Conservation (phyloP, 179 eudicot species). For the Carnegiea gigantea region DNA sequence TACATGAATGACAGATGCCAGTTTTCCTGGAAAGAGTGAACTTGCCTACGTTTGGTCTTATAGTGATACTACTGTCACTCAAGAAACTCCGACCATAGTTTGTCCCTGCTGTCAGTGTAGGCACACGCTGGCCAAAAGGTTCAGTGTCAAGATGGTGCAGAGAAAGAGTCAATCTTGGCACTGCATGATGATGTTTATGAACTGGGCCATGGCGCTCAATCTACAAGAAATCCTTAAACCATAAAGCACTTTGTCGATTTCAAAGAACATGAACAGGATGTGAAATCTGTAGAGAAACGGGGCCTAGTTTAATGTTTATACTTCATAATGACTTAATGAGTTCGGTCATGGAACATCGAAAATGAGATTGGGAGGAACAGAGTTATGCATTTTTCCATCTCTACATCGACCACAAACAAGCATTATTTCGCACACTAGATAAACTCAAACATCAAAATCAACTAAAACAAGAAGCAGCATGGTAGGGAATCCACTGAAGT, state of each 20-base stretch:
- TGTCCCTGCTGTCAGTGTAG: constrained; percentile 29
- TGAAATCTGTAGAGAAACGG: neutral
- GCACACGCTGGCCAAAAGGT: constrained; percentile 30
- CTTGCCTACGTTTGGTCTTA: constrained; percentile 33
- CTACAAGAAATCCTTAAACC: constrained; percentile 37
- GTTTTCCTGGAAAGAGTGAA: constrained; percentile 29
- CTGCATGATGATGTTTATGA: constrained; percentile 26
- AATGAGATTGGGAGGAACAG: neutral
- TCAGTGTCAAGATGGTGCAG: constrained; percentile 28
- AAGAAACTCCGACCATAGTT: constrained; percentile 42
- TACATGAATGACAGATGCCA: constrained; percentile 60
- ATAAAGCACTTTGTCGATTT: neutral
- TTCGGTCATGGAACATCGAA: neutral
- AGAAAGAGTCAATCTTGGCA: constrained; percentile 28
- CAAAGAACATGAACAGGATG: neutral
- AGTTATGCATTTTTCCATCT: neutral
- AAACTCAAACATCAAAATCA: neutral
- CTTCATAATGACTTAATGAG: neutral
- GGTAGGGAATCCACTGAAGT: neutral
- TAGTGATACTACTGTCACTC: constrained; percentile 40
- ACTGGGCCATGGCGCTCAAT: constrained; percentile 26
- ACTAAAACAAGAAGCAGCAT: neutral
- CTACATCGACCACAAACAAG: neutral
- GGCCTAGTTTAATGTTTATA: too few relatives aligned
- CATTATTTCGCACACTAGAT: neutral